Evolutionary conservation across 768 basidiomycete genomes (phyloP).

Genomic region (Serendipita vermifera): DNA sequence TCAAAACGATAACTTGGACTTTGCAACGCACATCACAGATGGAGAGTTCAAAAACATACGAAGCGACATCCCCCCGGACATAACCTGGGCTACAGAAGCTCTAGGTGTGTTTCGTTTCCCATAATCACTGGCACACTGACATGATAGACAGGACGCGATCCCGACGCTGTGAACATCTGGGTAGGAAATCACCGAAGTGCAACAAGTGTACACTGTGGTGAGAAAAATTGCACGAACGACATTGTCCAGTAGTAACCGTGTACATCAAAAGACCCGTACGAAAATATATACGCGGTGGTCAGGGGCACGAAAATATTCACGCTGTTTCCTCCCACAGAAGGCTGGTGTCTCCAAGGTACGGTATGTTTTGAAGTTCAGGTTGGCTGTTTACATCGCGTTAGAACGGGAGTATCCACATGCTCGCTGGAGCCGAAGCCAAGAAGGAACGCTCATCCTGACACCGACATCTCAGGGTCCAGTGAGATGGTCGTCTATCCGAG

Average conservation of each 20-base stretch:
- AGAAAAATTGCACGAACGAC: not conserved
- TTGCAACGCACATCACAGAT: constrained; percentile 30
- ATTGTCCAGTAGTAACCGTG: not conserved
- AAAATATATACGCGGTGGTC: constrained; percentile 84
- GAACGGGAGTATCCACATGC: constrained; percentile 56
- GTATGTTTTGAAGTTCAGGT: constrained; percentile 5
- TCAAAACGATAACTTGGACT: constrained; percentile 81
- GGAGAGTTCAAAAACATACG: constrained; percentile 49
- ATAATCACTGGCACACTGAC: not conserved
- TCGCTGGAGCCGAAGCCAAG: constrained; percentile 35
- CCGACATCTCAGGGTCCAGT: constrained; percentile 29
- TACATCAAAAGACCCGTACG: constrained; percentile 57
- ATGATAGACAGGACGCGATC: constrained; percentile 35
- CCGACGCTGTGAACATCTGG: constrained; percentile 92
- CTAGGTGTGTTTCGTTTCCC: constrained; percentile 43
- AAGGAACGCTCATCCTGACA: constrained; percentile 21
- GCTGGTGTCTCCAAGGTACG: constrained; percentile 67
- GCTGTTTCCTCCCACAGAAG: constrained; percentile 79
- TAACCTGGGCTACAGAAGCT: constrained; percentile 65
- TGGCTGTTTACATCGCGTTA: constrained; percentile 20
- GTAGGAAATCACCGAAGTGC: constrained; percentile 65
- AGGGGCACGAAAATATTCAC: constrained; percentile 78
- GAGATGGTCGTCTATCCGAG: constrained; percentile 69
- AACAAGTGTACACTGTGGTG: constrained; percentile 81
- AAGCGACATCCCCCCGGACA: constrained; percentile 51